Evolutionary conservation across 2,329 filamentous ascomycete genomes (phyloP).

Genomic region (Beauveria rudraprayagi): DNA sequence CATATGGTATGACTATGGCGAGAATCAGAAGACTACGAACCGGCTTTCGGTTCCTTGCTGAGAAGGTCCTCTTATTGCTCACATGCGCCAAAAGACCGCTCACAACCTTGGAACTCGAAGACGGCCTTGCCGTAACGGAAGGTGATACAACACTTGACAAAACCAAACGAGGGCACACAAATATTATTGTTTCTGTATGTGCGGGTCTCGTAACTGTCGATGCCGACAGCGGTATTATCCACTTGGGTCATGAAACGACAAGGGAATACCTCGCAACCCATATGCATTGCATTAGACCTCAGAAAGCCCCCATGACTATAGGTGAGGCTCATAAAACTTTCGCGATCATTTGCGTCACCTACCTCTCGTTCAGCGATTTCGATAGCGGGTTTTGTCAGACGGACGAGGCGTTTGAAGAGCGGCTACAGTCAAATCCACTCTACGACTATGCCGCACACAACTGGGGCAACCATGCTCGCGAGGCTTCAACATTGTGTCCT

Average conservation of each 20-base stretch:
- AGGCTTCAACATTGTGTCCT: background rate
- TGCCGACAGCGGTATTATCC: conserved; percentile 25
- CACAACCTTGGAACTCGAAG: conserved; percentile 25
- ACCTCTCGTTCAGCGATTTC: background rate
- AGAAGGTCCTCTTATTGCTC: conserved; percentile 33
- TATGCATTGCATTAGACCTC: background rate
- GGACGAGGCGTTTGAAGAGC: background rate
- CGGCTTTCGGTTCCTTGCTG: conserved; percentile 19
- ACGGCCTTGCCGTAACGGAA: conserved; percentile 30
- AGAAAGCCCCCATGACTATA: background rate
- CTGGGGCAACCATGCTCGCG: conserved; percentile 13
- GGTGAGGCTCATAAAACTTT: background rate
- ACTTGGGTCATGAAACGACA: conserved; percentile 22
- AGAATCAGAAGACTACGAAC: conserved; percentile 29
- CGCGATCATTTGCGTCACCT: background rate
- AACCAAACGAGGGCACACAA: conserved; percentile 16
- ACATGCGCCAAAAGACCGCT: conserved; percentile 26
- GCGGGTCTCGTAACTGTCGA: conserved; percentile 32
- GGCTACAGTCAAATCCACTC: conserved; percentile 2
- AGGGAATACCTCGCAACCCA: background rate
- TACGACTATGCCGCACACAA: conserved; percentile 10
- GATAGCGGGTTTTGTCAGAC: background rate
- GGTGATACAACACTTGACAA: conserved; percentile 20
- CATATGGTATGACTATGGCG: conserved; percentile 33
- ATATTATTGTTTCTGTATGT: conserved; percentile 25